Conservation (phyloP, 1,284 basidiomycete species). For the Naganishia cerealis region DNA sequence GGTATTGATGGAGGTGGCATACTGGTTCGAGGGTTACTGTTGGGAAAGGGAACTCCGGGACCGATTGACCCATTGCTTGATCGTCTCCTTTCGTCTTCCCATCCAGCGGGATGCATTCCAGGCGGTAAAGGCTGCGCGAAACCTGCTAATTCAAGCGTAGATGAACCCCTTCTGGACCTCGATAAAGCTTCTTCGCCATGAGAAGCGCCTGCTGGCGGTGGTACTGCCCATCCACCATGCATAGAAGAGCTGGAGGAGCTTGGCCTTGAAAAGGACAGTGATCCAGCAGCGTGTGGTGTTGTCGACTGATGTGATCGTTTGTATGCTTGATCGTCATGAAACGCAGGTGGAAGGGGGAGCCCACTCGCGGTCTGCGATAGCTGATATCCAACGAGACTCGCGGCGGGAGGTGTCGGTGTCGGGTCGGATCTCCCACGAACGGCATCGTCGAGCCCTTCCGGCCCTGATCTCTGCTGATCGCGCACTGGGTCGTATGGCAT, state of each 20-base stretch:
- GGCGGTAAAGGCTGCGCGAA: background rate
- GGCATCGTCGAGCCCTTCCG: background rate
- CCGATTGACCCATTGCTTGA: conserved; percentile 3
- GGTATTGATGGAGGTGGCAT: background rate
- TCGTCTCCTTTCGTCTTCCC: conserved; percentile 8
- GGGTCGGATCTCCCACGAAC: background rate
- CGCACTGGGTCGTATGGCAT: conserved; percentile 25
- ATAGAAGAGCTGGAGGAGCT: background rate
- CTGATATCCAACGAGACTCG: conserved; percentile 5
- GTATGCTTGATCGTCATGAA: conserved; percentile 4
- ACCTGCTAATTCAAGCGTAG: background rate
- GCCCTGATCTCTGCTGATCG: background rate
- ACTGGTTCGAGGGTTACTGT: background rate
- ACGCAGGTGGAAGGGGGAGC: conserved; percentile 19
- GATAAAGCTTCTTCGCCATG: background rate
- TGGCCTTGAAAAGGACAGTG: conserved; percentile 2
- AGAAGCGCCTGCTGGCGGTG: background rate
- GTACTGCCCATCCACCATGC: background rate
- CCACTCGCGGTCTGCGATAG: conserved; percentile 2
- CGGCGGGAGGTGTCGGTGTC: conserved; percentile 5
- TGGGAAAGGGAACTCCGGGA: background rate
- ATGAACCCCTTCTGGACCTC: background rate
- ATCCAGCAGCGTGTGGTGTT: background rate
- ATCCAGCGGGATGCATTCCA: background rate
- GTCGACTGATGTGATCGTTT: background rate